A percentile compares a stretch with the other conserved stretches of the same genome.
Evolutionary conservation across 78 protist species (phyloP).

Genomic region (Chrysochromulina tobinii): DNA sequence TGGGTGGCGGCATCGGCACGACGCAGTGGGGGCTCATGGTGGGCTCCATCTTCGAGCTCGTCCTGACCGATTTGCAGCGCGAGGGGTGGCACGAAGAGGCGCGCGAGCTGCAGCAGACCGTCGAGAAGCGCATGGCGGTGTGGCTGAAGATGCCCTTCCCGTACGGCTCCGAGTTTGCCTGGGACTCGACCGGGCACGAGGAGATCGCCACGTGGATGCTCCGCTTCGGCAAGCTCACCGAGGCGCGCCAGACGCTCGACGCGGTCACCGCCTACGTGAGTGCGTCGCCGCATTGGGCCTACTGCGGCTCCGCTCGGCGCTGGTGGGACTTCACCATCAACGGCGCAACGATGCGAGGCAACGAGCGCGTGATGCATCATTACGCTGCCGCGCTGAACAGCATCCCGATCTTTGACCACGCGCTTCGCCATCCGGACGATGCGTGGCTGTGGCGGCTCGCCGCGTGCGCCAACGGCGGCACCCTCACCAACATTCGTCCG

Average conservation of each 20-base stretch:
- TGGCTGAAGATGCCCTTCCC: not conserved
- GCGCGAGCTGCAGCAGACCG: not conserved
- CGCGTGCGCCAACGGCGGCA: slow-evolving; percentile 1
- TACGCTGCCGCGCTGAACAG: slow-evolving; percentile 11
- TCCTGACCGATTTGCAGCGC: not conserved
- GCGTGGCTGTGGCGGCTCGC: slow-evolving; percentile 17
- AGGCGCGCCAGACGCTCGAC: not conserved
- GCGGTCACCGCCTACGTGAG: not conserved
- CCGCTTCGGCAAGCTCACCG: not conserved
- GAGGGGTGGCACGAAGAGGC: slow-evolving; percentile 4
- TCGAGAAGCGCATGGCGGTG: not conserved
- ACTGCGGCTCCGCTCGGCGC: slow-evolving; percentile 17
- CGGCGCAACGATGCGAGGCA: slow-evolving; percentile 2
- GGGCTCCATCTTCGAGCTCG: not conserved
- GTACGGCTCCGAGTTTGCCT: slow-evolving; percentile 1
- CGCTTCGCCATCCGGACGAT: not conserved
- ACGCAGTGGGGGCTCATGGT: slow-evolving; percentile 34
- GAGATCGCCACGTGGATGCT: not conserved
- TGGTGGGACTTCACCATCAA: slow-evolving; percentile 33
- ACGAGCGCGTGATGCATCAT: slow-evolving; percentile 10
- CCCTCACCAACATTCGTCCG: not conserved
- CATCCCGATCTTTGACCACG: not conserved
- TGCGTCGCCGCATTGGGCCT: not conserved
- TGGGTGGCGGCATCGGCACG: slow-evolving; percentile 4
- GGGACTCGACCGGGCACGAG: slow-evolving; percentile 16